Percentiles rank a stretch among this genome's conserved stretches.
These are phyloP conservation scores for Calvatia gigantea DNA, from an alignment of 768 basidiomycete species.

Conservation along the genomic window DNA sequence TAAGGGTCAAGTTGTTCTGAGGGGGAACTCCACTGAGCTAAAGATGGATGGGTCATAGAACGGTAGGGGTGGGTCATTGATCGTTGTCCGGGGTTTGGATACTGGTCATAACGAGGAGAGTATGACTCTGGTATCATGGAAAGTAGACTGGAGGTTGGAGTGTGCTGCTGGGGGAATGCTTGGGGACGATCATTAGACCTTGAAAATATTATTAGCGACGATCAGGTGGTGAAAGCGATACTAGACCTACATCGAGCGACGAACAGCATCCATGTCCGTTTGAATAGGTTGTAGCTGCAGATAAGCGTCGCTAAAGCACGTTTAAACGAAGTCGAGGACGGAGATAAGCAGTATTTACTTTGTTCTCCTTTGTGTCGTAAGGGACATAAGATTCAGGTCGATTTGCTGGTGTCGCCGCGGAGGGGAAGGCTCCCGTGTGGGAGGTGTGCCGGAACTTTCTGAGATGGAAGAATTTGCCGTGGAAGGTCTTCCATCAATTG, in stretches of 20 bases:
- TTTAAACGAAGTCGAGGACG: constrained; percentile 13
- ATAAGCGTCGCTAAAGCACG: constrained; percentile 39
- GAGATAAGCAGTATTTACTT: constrained; percentile 27
- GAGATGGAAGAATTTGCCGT: constrained; percentile 76
- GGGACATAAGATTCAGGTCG: constrained; percentile 38
- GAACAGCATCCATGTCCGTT: constrained; percentile 39
- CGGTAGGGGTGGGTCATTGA: constrained; percentile 42
- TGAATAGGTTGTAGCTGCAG: constrained; percentile 40
- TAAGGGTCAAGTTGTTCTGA: constrained; percentile 61
- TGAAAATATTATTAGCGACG: constrained; percentile 16
- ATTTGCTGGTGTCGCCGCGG: constrained; percentile 44
- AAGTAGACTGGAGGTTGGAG: constrained; percentile 37
- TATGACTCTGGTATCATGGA: constrained; percentile 61
- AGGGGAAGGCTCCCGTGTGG: constrained; percentile 64
- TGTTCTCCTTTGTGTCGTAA: constrained; percentile 34
- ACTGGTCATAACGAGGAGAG: constrained; percentile 52
- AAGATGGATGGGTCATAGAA: constrained; percentile 44
- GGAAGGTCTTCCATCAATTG: constrained; percentile 61
- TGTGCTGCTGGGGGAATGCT: constrained; percentile 43
- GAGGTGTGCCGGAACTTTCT: constrained; percentile 62
- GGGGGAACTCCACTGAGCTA: constrained; percentile 54
- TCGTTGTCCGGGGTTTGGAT: constrained; percentile 33
- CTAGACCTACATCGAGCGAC: constrained; percentile 44
- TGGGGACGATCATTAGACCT: constrained; percentile 35
- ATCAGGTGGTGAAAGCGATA: constrained; percentile 6